Evolutionary conservation across 1,284 basidiomycete species (phyloP).

Genomic region (Takashimella tepidaria): DNA sequence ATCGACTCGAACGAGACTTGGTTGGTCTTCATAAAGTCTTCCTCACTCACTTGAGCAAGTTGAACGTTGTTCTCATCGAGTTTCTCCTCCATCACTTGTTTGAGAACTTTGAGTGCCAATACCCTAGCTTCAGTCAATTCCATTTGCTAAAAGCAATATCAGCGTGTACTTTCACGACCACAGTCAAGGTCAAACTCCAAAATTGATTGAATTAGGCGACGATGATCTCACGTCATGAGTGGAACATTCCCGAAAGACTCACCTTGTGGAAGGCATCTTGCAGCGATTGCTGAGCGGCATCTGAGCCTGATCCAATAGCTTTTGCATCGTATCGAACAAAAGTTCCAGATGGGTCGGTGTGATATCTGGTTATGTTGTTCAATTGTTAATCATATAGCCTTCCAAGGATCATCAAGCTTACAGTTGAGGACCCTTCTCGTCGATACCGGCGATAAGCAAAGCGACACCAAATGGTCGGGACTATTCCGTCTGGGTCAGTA

Average conservation of each 20-base stretch:
- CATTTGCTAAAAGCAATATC: conserved; percentile 70
- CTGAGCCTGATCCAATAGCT: conserved; percentile 96
- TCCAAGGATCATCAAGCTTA: no score
- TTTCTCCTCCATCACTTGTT: conserved; percentile 99
- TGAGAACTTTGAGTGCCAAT: conserved; percentile 81
- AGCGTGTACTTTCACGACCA: background rate
- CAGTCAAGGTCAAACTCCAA: background rate
- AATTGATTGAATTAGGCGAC: background rate
- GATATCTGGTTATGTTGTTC: no score
- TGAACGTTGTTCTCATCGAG: conserved; percentile 98
- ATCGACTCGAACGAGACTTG: background rate
- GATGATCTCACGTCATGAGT: no score
- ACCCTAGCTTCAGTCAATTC: conserved; percentile 81
- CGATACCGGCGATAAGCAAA: conserved; percentile 90
- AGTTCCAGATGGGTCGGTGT: conserved; percentile 99
- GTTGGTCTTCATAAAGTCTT: conserved; percentile 7
- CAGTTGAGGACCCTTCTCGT: conserved; percentile 95
- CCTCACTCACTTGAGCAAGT: conserved; percentile 69
- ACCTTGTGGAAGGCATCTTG: conserved; percentile 98
- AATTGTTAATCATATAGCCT: no score
- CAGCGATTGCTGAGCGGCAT: conserved; percentile 93
- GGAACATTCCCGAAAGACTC: no score
- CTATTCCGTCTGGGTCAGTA: conserved; percentile 45
- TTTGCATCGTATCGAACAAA: conserved; percentile 97
- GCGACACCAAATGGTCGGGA: conserved; percentile 98